Evolutionary conservation across 768 basidiomycete species (phyloP), one percentile per base, ranked within the genome.

Genomic region (Kwoniella sp.): DNA sequence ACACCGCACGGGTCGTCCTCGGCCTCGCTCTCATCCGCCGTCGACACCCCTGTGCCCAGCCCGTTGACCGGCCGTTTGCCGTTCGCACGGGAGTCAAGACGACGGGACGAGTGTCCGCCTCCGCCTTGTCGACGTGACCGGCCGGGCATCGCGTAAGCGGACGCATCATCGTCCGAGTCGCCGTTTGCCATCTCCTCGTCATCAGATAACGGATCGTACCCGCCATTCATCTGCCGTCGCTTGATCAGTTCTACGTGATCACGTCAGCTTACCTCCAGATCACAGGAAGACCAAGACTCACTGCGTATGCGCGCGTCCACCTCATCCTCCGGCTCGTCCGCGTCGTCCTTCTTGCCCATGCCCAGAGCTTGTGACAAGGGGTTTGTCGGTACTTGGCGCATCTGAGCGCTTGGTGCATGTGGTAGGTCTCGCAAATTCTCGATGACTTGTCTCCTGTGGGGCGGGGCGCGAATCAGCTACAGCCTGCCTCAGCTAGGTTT

Each of bases 371-470:
- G 50, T 3, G 64, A 67, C 14, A 76, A 37, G 0, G 60, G 51
- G 12, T 88, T 83, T 34, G 80, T 73, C 0, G 91, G 90, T 1
- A 89, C 85, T 42, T 86, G 83, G 20, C 91, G 89, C 79, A 93
- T 81, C 38, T 82, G 84, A 0, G 89, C 88, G 5, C 88, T 88
- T 1, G 95, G 95, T 0, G 88, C 89, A 49, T 81, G 80, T 3
- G 80, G 80, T 37, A 87, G 70, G 57, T 81, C 78, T 19, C 80
- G 76, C 3, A 87, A 76, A 36, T 81, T 79, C 39, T 81, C 78
- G 36, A 85, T 69, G 52, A 82, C 75, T 42, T 77, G 70, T 72
- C 75, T 58, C 76, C 82, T 78, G 62, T 71, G 72, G 14, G 77
- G 53, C 50, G 78, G 77, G 7, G 25, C 12, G 52, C 78, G 72